Conservation (phyloP, 2,329 filamentous ascomycete genomes). For the Zalaria sp. region DNA sequence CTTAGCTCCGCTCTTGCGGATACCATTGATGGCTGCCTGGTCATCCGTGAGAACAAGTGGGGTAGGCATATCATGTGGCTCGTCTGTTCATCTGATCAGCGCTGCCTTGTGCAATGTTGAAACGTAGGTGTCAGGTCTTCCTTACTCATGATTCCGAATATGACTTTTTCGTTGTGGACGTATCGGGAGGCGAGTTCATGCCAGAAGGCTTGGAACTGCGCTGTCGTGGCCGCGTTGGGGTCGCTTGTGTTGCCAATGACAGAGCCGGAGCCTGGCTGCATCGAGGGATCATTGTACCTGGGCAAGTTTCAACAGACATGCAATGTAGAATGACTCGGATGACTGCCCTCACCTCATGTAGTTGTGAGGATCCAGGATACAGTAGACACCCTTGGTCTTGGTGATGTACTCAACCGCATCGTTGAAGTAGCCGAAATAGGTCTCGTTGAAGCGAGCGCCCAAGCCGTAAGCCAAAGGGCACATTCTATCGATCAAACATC, state of each 20-base stretch:
- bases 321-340: no score
- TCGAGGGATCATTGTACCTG: slow-evolving; percentile 35
- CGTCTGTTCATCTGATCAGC: background rate
- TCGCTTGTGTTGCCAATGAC: slow-evolving; percentile 27
- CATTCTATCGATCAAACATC: slow-evolving; percentile 16
- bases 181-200: slow-evolving; percentile 11
- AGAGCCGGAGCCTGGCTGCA: slow-evolving; percentile 33
- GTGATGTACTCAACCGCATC: slow-evolving; percentile 38
- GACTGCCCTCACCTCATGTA: slow-evolving; percentile 14
- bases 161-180: slow-evolving; percentile 7
- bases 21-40: no score
- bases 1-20: no score
- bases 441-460: slow-evolving; percentile 36
- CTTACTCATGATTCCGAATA: background rate
- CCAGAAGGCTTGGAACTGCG: slow-evolving; percentile 2
- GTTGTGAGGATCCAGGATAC: slow-evolving; percentile 38
- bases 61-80: background rate
- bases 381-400: slow-evolving; percentile 28
- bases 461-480: slow-evolving; percentile 32
- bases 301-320: no score
- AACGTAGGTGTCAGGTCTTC: background rate
- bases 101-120: background rate
- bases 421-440: slow-evolving; percentile 32
- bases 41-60: background rate
- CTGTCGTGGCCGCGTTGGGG: slow-evolving; percentile 1